Evolutionary conservation across 1,139 yeast genomes (phyloP).

Genomic region (Blastobotrys indianensis): DNA sequence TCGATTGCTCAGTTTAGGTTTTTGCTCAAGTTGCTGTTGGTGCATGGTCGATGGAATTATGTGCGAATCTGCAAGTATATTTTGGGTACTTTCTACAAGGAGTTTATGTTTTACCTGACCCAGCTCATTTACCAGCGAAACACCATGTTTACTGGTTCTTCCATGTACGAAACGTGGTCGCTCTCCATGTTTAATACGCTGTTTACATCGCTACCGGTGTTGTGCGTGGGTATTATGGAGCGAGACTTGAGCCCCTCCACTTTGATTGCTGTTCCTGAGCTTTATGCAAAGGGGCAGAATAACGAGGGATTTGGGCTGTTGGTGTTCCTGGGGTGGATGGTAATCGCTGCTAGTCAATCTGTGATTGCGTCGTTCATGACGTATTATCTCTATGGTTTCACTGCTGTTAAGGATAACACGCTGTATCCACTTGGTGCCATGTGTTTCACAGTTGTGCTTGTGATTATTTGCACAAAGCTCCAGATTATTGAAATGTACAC

Average conservation of each 20-base stretch:
- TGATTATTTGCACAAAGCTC: slow-evolving; percentile 70
- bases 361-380: slow-evolving; percentile 63
- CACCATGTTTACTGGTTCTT: slow-evolving; percentile 87
- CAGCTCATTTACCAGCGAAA: slow-evolving; percentile 84
- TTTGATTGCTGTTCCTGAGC: slow-evolving; percentile 82
- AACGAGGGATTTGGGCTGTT: slow-evolving; percentile 69
- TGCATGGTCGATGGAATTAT: slow-evolving; percentile 94
- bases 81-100: slow-evolving; percentile 91
- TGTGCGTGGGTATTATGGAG: slow-evolving; percentile 93
- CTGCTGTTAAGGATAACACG: slow-evolving; percentile 61
- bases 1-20: slow-evolving; percentile 93
- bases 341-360: slow-evolving; percentile 69
- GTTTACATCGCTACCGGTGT: slow-evolving; percentile 86
- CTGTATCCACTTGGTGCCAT: slow-evolving; percentile 77
- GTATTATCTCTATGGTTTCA: slow-evolving; percentile 61
- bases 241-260: slow-evolving; percentile 87
- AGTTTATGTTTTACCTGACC: slow-evolving; percentile 77
- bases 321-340: slow-evolving; percentile 73
- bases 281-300: slow-evolving; percentile 70
- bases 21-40: slow-evolving; percentile 71
- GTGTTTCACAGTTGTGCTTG: slow-evolving; percentile 63
- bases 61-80: slow-evolving; percentile 88
- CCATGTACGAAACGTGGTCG: slow-evolving; percentile 93
- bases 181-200: slow-evolving; percentile 93
- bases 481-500: slow-evolving; percentile 82